Evolutionary conservation across 345 rosid species (phyloP), one percentile per base, ranked within the genome.

Genomic region (Brassica rapa): DNA sequence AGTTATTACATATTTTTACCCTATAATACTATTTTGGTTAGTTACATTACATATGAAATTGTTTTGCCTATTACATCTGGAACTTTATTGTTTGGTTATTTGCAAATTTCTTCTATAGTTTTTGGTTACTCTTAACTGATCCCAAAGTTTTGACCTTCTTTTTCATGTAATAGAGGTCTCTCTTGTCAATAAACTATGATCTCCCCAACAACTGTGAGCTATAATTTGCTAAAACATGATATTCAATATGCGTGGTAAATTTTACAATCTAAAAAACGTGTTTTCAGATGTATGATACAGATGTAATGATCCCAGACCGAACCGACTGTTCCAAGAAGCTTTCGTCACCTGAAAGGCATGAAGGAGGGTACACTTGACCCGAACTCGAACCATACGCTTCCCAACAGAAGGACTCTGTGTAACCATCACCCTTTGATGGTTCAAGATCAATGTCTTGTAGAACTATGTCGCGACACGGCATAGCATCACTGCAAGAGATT

Each of bases 401-500:
- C 97, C 97, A 92, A 68, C 99, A 91, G 67, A 87, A 88, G 6
- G 97, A 89, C 70, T 53, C 59, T 9, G 87, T 72, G 21, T 27
- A 27, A 8, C 80, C 88, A 29, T 86, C 85, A 4, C 49, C 30
- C 33, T 72, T 33, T 9, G 86, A 74, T n/a, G 89, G 82, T 12
- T 69, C 72, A 5, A 94, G 89, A 57, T 85, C 82, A 80, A 91
- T 70, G 55, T 95, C 94, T 80, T 94, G 88, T 71, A 92, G 59
- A 16, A 15, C 1, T 53, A 53, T 81, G 25, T 84, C 83, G 78
- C 84, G 81, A 15, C 59, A 53, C 10, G 59, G 59, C 16, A 9
- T 1, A 69, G 69, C 33, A 24, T 91, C 90, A 46, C 94, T 95
- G 86, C 97, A 94, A 77, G 83, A 81, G 80, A 94, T 88, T 75